Percentiles rank a stretch among this genome's conserved stretches.
Conservation (phyloP, 257 asterid species). For the Ilex asprella region DNA sequence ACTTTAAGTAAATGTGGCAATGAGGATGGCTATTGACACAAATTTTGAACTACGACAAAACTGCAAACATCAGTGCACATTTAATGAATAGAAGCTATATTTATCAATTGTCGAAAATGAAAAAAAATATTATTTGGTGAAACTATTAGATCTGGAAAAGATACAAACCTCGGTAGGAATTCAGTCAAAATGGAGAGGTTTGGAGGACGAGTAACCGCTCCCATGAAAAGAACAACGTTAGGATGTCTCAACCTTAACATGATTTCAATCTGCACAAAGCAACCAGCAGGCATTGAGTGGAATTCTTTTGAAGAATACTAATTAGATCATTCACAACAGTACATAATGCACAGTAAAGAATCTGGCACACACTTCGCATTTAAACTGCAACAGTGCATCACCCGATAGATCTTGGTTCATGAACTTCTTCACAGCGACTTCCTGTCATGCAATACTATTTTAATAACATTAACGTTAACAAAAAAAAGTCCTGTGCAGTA, state of each 20-base stretch:
- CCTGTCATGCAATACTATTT: constrained; percentile 44
- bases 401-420: constrained; percentile 97
- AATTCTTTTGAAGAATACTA: constrained; percentile 1
- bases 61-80: too few relatives aligned
- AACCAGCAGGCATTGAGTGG: constrained; percentile 3
- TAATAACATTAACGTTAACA: neutral
- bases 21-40: too few relatives aligned
- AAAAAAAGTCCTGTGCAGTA: too few relatives aligned
- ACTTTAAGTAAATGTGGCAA: too few relatives aligned
- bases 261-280: constrained; percentile 63
- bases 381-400: constrained; percentile 81
- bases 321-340: constrained; percentile 8
- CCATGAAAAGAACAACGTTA: constrained; percentile 96
- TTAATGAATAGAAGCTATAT: too few relatives aligned
- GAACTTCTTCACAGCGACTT: constrained; percentile 95
- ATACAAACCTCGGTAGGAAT: constrained; percentile 79
- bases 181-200: constrained; percentile 93
- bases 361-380: constrained; percentile 64
- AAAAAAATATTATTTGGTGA: too few relatives aligned
- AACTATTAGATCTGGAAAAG: neutral
- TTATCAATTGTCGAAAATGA: too few relatives aligned
- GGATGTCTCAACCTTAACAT: constrained; percentile 98
- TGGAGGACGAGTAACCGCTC: constrained; percentile 93
- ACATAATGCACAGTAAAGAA: neutral
- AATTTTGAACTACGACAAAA: too few relatives aligned